Base-by-base conservation (phyloP, 305 asterid genomes). In the Fraxinus albicans region DNA sequence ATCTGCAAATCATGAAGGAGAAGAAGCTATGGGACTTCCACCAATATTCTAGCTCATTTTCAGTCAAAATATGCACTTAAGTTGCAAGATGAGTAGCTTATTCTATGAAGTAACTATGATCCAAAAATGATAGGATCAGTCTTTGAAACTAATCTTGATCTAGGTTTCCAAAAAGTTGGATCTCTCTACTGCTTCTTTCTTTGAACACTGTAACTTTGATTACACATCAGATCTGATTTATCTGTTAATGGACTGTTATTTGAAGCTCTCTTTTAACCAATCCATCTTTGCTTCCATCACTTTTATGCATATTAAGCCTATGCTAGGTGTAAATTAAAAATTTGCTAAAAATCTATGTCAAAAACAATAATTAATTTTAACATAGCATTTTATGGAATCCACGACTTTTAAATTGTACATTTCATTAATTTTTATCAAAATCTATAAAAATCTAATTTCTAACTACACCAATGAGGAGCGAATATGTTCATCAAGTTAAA, bases 161-260 rank as follows among this genome's bases (percentile, higher is more conserved):
- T 81, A 86, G 88, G 90, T 82, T 87, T 91, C 89, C 88, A 79
- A 86, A 81, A 90, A 85, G 90, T 88, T 88, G 91, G 92, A 91
- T 82, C 85, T 80, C 86, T 77, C 31, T 70, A 47, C 44, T 58
- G 17, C 67, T 81, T 31, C 55, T 85, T 74, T 65, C 8, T 17
- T 80, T 89, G 69, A 72, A 84, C 83, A 76, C 34, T 89, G 90
- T 86, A 84, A 88, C 87, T 76, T 75, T 78, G 81, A 50, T 79
- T 82, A 67, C 74, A 27, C 12, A 8, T 23, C 73, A 50, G 19
- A 50, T 50, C 15, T 50, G 19, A 50, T 13, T 50, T 50, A 50
- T 50, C 19, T 15, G 19, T 50, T 47, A 47, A 13, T 47, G 19
- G 73, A 53, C 60, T 13, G 36, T 72, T 78, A 25, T 65, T 25